Evolutionary conservation across 1,139 yeast species (phyloP).

Genomic region (Nakaseomyces uthaithaninus): DNA sequence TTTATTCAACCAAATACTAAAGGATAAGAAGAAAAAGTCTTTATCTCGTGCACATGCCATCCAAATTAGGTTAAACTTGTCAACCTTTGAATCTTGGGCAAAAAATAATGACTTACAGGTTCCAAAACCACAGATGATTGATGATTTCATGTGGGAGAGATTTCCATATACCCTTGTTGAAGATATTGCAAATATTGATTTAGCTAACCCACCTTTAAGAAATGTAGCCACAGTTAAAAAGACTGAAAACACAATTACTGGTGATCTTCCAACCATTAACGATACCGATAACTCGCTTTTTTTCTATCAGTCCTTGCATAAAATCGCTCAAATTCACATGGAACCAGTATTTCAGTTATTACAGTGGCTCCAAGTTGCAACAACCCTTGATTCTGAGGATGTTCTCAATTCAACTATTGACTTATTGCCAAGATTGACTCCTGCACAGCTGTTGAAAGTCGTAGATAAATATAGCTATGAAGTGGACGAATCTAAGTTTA

Average conservation of each 20-base stretch:
- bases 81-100: conserved; percentile 89
- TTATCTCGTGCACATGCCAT: conserved; percentile 78
- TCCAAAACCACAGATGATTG: conserved; percentile 41
- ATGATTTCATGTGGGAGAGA: conserved; percentile 32
- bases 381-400: conserved; percentile 49
- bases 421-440: conserved; percentile 53
- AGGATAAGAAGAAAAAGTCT: conserved; percentile 49
- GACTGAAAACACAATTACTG: conserved; percentile 7
- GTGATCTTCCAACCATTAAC: conserved; percentile 11
- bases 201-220: conserved; percentile 18
- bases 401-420: conserved; percentile 50
- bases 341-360: conserved; percentile 70
- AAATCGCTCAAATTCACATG: conserved; percentile 57
- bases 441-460: conserved; percentile 61
- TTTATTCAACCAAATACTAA: conserved; percentile 64
- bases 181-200: conserved; percentile 28
- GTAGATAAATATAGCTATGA: conserved; percentile 78
- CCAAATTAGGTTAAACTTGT: conserved; percentile 78
- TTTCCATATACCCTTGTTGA: conserved; percentile 39
- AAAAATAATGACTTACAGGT: conserved; percentile 52
- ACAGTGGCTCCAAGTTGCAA: conserved; percentile 86
- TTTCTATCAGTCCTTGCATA: conserved; percentile 48
- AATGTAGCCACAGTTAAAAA: conserved; percentile 29
- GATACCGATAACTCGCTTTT: conserved; percentile 38
- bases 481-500: conserved; percentile 59